Conservation (phyloP, 225 moss, liverwort and hornwort species). For the Marchantia polymorpha region DNA sequence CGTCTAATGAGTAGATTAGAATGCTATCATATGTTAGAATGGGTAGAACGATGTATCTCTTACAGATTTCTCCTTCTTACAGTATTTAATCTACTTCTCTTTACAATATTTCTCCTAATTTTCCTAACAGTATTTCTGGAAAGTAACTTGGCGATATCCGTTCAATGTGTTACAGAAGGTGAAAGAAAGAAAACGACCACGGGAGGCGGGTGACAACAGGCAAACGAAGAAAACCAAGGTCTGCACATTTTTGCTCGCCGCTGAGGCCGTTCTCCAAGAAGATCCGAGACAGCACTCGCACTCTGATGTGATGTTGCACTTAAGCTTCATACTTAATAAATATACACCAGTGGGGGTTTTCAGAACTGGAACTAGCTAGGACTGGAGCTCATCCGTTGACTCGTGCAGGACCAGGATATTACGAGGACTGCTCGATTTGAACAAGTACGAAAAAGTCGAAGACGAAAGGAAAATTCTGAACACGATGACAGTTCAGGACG, state of each 20-base stretch:
- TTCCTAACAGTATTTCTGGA: background rate
- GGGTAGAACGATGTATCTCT: too few relatives aligned
- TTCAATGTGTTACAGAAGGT: constrained; percentile 46
- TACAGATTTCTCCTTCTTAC: too few relatives aligned
- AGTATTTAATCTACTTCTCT: too few relatives aligned
- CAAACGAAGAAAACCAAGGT: constrained; percentile 53
- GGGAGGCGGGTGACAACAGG: constrained; percentile 44
- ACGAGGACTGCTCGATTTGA: constrained; percentile 77
- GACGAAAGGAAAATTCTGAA: constrained; percentile 31
- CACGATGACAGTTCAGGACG: constrained; percentile 46
- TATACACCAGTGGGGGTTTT: too few relatives aligned
- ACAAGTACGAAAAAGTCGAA: constrained; percentile 83
- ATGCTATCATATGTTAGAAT: too few relatives aligned
- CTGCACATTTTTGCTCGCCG: background rate
- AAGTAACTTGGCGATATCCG: background rate
- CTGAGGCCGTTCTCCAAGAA: background rate
- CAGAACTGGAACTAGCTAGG: background rate
- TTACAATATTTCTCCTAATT: too few relatives aligned
- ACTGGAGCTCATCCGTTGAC: background rate
- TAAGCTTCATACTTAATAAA: too few relatives aligned
- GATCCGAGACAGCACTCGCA: too few relatives aligned
- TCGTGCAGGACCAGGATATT: constrained; percentile 31
- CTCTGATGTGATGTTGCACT: too few relatives aligned
- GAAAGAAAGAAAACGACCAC: constrained; percentile 51
- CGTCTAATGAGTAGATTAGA: too few relatives aligned